Base-by-base conservation (phyloP, 352 stramenopile species). In the Plasmopara halstedii region DNA sequence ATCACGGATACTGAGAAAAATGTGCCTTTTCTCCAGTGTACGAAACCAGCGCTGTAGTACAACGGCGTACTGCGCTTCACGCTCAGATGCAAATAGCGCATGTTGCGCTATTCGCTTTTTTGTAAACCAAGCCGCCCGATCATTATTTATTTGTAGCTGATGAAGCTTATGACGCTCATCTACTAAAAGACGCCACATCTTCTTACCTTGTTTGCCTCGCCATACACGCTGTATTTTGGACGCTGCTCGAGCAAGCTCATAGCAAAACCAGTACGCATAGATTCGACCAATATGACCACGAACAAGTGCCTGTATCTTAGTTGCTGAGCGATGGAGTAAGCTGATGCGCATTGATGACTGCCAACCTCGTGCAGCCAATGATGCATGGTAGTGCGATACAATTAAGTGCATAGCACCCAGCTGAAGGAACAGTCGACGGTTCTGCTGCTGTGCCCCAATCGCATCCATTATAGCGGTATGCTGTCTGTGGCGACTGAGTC, bases 1-100 rank as follows among this genome's bases (percentile, higher is more conserved):
- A 0, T 79, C 58, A 0, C 46, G 43, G 23, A 56, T 46, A 46
- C 69, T 56, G 15, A 59, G 62, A 46, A 84, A 87, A 20, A 88
- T 27, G 17, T 87, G 76, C 2, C 76, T 65, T 17, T 69, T 64
- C 25, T 64, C 64, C 33, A 87, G 47, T 35, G 70, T 87, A 14
- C 63, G 67, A 15, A 70, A 83, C 72, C 74, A 86, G 17, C 66
- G 53, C 54, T 91, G 79, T 10, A 91, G 60, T 18, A 87, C 40
- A 0, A 68, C 42, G 4, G 61, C 70, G 27, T 70, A 41, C 1
- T 46, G 42, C 2, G 53, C 53, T 14, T 85, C 63, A 15, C 53
- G 60, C 11, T 66, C 54, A 23, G 70, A 58, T 8, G 71, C 74
- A 42, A 74, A 67, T 8, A 85, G 50, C 4, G 69, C 72, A 23